Percentiles rank a stretch among this genome's conserved stretches.
phyloP scores from a whole-genome alignment of 1,139 yeast species.

The Blastobotrys ciferrii region DNA sequence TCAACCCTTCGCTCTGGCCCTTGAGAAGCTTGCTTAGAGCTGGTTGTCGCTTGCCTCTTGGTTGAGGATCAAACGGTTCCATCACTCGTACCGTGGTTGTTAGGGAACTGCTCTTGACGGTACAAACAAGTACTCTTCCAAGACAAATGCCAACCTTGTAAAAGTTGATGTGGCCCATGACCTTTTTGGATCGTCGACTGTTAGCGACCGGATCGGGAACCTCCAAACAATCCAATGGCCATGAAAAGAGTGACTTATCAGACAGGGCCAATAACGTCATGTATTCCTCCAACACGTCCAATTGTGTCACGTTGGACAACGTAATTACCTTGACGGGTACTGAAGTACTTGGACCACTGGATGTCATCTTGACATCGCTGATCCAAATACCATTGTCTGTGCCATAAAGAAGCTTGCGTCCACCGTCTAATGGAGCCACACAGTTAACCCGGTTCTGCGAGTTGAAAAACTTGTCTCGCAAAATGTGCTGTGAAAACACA shows the following conservation, averaged over 20 bases:
- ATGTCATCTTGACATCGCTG: conserved; percentile 45
- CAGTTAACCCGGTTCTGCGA: conserved; percentile 79
- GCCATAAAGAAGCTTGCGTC: conserved; percentile 84
- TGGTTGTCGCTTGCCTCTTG: conserved; percentile 42
- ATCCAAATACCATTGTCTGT: conserved; percentile 90
- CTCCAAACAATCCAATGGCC: conserved; percentile 75
- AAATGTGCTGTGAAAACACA: conserved; percentile 68
- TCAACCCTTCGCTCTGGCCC: conserved; percentile 49
- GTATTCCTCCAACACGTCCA: conserved; percentile 90
- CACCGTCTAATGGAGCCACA: conserved; percentile 94
- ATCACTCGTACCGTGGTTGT: conserved; percentile 79
- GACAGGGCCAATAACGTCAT: conserved; percentile 77
- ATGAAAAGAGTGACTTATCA: conserved; percentile 79
- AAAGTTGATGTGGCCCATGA: conserved; percentile 80
- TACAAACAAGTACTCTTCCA: conserved; percentile 84
- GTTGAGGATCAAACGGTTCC: conserved; percentile 69
- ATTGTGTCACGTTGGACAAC: conserved; percentile 76
- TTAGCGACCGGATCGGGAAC: conserved; percentile 59
- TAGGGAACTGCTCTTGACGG: conserved; percentile 73
- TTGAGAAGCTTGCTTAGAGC: conserved; percentile 51
- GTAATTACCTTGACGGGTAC: conserved; percentile 78
- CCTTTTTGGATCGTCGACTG: conserved; percentile 71
- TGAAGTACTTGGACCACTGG: conserved; percentile 54
- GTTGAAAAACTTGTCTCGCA: conserved; percentile 69
- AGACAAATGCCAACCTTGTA: conserved; percentile 92